phyloP scores from a whole-genome alignment of 257 asterid species.

The Solanum pennellii region DNA sequence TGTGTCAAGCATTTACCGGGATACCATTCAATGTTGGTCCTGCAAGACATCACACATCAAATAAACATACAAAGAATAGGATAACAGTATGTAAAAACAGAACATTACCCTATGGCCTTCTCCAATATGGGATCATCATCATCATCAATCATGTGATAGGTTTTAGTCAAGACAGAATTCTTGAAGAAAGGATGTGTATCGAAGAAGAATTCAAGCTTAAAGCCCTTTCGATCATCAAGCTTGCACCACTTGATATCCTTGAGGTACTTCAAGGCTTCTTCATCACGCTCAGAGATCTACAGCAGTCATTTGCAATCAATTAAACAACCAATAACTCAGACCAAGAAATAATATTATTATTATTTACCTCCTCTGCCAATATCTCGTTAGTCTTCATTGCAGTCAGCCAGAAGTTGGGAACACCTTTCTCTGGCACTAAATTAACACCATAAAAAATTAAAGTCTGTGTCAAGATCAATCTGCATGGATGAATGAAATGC shows the following conservation, averaged over 20 bases:
- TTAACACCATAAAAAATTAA: not conserved
- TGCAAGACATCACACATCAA: slow-evolving; percentile 17
- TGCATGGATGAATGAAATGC: not conserved
- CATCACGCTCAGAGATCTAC: slow-evolving; percentile 78
- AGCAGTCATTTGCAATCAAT: not conserved
- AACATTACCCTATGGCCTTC: slow-evolving; percentile 65
- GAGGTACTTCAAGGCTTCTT: slow-evolving; percentile 67
- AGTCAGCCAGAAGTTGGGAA: slow-evolving; percentile 71
- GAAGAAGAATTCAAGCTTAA: slow-evolving; percentile 77
- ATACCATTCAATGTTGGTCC: slow-evolving; percentile 71
- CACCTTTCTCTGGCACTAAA: slow-evolving; percentile 63
- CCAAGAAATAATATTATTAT: not conserved
- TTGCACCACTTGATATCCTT: slow-evolving; percentile 72
- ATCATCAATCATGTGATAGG: slow-evolving; percentile 72
- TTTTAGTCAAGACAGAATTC: slow-evolving; percentile 58
- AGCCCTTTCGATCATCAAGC: slow-evolving; percentile 64
- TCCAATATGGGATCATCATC: slow-evolving; percentile 62
- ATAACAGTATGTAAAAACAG: not conserved
- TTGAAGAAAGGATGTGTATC: slow-evolving; percentile 74
- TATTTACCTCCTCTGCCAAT: slow-evolving; percentile 57
- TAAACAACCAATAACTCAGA: not conserved
- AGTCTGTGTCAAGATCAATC: not conserved
- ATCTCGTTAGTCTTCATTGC: slow-evolving; percentile 68
- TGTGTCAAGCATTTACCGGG: slow-evolving; percentile 74
- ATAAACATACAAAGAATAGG: not conserved